Percentiles rank a stretch among this genome's conserved stretches.
phyloP scores from a whole-genome alignment of 2,329 filamentous ascomycete genomes.

The Corniculantispora saksenae region DNA sequence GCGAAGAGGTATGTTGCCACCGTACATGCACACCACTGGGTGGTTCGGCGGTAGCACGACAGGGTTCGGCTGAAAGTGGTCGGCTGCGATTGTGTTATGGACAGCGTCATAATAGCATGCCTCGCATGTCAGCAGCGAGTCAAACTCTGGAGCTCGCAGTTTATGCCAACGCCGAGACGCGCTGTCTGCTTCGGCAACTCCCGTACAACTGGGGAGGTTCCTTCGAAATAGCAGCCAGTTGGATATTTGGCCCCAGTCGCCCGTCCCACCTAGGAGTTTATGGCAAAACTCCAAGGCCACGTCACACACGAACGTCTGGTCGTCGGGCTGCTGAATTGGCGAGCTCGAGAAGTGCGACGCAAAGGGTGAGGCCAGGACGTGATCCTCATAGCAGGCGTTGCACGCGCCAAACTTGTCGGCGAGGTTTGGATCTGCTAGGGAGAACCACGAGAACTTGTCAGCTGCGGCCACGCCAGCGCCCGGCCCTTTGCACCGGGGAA shows the following conservation, averaged over 20 bases:
- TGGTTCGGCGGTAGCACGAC: not conserved
- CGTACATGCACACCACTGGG: not conserved
- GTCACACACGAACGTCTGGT: not conserved
- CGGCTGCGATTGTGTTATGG: not conserved
- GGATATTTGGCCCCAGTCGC: slow-evolving; percentile 6
- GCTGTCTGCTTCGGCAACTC: not conserved
- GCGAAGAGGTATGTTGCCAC: not conserved
- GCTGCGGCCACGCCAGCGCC: not conserved
- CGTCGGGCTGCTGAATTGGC: not conserved
- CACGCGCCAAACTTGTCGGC: not conserved
- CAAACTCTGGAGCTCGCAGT: not conserved
- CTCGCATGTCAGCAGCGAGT: not conserved
- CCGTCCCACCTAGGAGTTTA: not conserved
- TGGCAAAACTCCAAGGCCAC: slow-evolving; percentile 7
- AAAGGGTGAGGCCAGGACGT: not conserved
- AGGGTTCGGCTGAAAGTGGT: not conserved
- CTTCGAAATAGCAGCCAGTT: slow-evolving; percentile 1
- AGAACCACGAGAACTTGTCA: slow-evolving; percentile 2
- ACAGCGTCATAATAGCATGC: slow-evolving; percentile 14
- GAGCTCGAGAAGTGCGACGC: not conserved
- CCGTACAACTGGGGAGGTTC: not conserved
- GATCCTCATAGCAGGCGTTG: slow-evolving; percentile 1
- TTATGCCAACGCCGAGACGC: slow-evolving; percentile 3
- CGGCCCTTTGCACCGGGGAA: not conserved
- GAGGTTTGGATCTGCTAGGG: not conserved